Conservation (phyloP, 768 basidiomycete species). For the Filobasidium floriforme region DNA sequence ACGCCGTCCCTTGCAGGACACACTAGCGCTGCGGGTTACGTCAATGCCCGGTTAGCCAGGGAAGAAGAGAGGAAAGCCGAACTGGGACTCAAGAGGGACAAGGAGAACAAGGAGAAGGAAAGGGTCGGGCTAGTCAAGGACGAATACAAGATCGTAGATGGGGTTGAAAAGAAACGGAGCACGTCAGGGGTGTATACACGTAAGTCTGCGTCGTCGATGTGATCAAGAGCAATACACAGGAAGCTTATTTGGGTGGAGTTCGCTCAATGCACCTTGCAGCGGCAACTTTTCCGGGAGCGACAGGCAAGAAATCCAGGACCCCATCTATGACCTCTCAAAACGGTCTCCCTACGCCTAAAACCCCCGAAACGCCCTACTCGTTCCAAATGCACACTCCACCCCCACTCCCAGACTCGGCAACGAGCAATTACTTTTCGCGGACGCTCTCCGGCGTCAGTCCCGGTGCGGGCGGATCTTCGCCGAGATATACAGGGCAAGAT, state of each 20-base stretch:
- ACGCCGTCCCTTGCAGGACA: too few species aligned
- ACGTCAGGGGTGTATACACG: conserved; percentile 26
- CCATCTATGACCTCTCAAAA: conserved; percentile 1
- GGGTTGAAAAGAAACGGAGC: conserved; percentile 19
- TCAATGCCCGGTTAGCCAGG: conserved; percentile 4
- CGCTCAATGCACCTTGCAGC: background rate
- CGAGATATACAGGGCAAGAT: background rate
- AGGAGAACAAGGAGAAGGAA: conserved; percentile 17
- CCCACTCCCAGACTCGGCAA: background rate
- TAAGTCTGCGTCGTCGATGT: conserved; percentile 7
- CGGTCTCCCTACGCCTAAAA: conserved; percentile 1
- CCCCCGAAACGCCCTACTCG: conserved; percentile 2
- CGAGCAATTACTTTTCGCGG: background rate
- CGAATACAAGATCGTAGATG: conserved; percentile 26
- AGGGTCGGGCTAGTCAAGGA: conserved; percentile 17
- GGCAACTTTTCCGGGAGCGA: conserved; percentile 15
- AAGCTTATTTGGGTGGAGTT: background rate
- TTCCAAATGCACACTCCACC: background rate
- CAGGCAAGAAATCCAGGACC: conserved; percentile 3
- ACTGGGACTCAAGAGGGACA: conserved; percentile 4
- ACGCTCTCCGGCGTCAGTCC: background rate
- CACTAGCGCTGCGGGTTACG: background rate
- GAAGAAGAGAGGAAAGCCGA: conserved; percentile 6
- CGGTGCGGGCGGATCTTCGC: background rate
- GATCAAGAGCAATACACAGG: background rate